These are phyloP conservation scores for Sporisorium exsertum DNA, from an alignment of 1,284 basidiomycete genomes.

Conservation along the genomic window DNA sequence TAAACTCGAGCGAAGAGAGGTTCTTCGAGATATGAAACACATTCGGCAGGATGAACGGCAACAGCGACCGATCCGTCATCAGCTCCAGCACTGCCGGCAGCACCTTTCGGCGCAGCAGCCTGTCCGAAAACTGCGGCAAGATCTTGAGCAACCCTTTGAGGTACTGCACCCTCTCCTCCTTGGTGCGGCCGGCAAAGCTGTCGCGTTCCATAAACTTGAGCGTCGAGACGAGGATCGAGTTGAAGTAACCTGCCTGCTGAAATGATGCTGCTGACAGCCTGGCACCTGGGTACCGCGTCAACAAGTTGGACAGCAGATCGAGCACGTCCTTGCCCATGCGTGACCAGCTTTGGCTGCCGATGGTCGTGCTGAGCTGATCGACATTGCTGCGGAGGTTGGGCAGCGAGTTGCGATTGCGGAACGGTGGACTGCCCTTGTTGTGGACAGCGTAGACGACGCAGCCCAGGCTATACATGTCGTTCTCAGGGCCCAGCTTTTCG, in stretches of 20 bases:
- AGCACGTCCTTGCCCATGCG: slow-evolving; percentile 59
- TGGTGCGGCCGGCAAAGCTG: slow-evolving; percentile 90
- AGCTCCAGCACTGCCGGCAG: slow-evolving; percentile 79
- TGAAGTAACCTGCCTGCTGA: slow-evolving; percentile 88
- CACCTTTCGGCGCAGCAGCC: slow-evolving; percentile 87
- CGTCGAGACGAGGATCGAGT: slow-evolving; percentile 91
- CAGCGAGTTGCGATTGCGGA: slow-evolving; percentile 86
- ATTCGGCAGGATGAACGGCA: slow-evolving; percentile 97
- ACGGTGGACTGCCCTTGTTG: slow-evolving; percentile 86
- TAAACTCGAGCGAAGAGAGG: slow-evolving; percentile 79
- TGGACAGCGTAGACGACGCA: slow-evolving; percentile 83
- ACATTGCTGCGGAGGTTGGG: slow-evolving; percentile 82
- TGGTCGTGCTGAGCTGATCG: slow-evolving; percentile 70
- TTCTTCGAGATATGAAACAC: slow-evolving; percentile 90
- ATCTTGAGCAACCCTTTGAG: slow-evolving; percentile 84
- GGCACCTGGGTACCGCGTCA: slow-evolving; percentile 78
- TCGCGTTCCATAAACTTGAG: slow-evolving; percentile 96
- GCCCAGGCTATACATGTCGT: slow-evolving; percentile 94
- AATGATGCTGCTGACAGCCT: slow-evolving; percentile 83
- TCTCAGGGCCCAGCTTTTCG: slow-evolving; percentile 81
- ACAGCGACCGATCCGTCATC: slow-evolving; percentile 66
- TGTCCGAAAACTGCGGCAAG: slow-evolving; percentile 86
- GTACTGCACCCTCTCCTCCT: slow-evolving; percentile 95
- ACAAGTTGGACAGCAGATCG: slow-evolving; percentile 52
- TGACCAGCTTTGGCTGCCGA: slow-evolving; percentile 51